Evolutionary conservation across 2,329 filamentous ascomycete species (phyloP), one percentile per base, ranked within the genome.

Genomic region (Atkinsonella texensis): DNA sequence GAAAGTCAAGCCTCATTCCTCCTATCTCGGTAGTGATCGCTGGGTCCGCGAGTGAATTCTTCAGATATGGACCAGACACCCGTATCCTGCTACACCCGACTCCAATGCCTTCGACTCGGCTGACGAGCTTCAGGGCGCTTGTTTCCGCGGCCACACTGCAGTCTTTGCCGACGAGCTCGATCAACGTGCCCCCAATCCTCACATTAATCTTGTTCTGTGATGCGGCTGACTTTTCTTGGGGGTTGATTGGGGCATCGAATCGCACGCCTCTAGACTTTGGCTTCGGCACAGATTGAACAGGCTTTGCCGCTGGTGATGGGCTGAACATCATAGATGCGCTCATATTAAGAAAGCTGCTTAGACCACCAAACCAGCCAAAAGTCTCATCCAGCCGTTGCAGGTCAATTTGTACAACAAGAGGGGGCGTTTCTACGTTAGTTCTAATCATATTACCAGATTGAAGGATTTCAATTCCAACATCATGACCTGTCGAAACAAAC

Each of bases 281-380:
- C 2, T 67, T 51, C 48, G 68, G 71, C 46, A 68, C 70, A 10
- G 62, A 59, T 4, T 68, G 63, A 8, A 59, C 59, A 43, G 68
- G 67, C 35, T 69, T 65, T 1, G 64, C 65, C 3, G 65, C 65
- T 13, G 72, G 70, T 1, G 83, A 80, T n/a, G 80, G 76, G 54
- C 80, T 85, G 1, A 87, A 89, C 11, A 84, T 81, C 56, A 95
- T 85, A 0, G 91, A 95, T 53, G 80, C 86, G 55, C 89, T 87
- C 64, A 96, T 79, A 60, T 93, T 94, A 43, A 98, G 72, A 49
- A 98, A 85, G 57, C 89, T 89, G 65, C 90, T 95, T 43, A 98
- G 72, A 0, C 93, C 93, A 38, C 93, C 93, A 67, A 96, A 90
- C 75, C 87, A 89, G 52, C 81, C 81, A 54, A 97, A 82, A 0